A percentile compares a stretch with the other conserved stretches of the same genome.
These are phyloP conservation scores for Acacia pycnantha DNA, from an alignment of 331 rosid genomes.

Conservation along the genomic window DNA sequence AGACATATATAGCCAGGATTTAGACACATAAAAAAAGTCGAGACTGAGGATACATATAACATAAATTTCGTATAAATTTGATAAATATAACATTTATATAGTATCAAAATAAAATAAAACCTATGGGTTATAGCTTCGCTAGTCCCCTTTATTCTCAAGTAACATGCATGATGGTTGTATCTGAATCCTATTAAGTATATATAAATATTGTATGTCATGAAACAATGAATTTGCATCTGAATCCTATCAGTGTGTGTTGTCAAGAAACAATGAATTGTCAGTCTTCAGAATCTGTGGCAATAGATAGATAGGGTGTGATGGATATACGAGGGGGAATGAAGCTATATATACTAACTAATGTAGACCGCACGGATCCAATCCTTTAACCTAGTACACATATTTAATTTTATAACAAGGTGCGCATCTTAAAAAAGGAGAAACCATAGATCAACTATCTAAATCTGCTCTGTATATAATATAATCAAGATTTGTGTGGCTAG, in stretches of 20 bases:
- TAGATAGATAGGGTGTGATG: not conserved
- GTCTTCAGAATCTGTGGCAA: not conserved
- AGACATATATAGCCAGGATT: too few relatives aligned
- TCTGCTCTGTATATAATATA: not conserved
- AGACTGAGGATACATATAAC: not conserved
- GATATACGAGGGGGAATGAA: not conserved
- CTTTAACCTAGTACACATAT: not conserved
- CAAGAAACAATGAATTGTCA: not conserved
- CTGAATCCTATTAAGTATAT: too few relatives aligned
- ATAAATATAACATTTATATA: not conserved
- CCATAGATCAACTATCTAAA: not conserved
- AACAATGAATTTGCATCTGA: not conserved
- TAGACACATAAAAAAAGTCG: not conserved
- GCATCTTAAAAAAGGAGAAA: not conserved
- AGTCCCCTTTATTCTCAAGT: not conserved
- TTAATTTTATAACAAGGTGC: not conserved
- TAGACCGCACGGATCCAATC: not conserved
- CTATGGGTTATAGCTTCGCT: not conserved
- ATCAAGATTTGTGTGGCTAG: not conserved
- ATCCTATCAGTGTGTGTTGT: too few relatives aligned
- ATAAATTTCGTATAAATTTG: not conserved
- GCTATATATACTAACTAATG: not conserved
- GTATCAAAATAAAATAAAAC: not conserved
- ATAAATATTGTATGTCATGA: too few relatives aligned
- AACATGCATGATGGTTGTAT: too few relatives aligned